Base-by-base conservation (phyloP, 352 stramenopile species). In the Pythium oligandrum region DNA sequence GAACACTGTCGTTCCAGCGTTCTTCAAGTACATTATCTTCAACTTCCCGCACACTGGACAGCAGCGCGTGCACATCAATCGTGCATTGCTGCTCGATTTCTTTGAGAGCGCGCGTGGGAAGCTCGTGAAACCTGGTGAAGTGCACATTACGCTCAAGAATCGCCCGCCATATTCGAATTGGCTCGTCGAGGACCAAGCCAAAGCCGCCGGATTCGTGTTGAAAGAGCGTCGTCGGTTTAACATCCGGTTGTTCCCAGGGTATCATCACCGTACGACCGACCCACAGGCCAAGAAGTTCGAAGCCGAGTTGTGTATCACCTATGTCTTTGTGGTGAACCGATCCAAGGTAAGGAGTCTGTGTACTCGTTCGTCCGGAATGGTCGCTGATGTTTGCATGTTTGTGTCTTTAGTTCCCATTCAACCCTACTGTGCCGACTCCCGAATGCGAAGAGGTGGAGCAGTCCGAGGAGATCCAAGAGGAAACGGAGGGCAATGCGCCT, bases 41-140 rank as follows among this genome's bases (percentile, higher is more conserved):
- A 95, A 95, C 61, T 96, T 96, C 59, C 86, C 86, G 6, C 86
- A 96, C 63, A 95, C 73, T 30, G 86, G 86, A 10, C 68, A 93
- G 63, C 85, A 96, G 48, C 82, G 86, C 44, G 86, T 96, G 47
- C 86, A 96, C 55, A 74, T 94, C 42, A 96, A 96, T 44, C 73
- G 86, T 48, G 78, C 70, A 12, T 44, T 96, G 58, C 59, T 96
- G 17, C 56, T 74, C 8, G 73, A 93, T 51, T 96, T 96, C 51
- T 96, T 96, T 39, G 78, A 84, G 56, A 93, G 80, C 57, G 86
- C 82, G 6, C 75, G 82, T 6, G 33, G 60, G 37, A 77, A 83
- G 44, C 73, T 96, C 4, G 63, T 63, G 30, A 57, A 64, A 6
- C 47, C 70, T 8, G 86, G 85, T 43, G 83, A 93, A 63, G 80